These are phyloP conservation scores for Calocera cornea DNA, from an alignment of 768 basidiomycete species.

Conservation along the genomic window DNA sequence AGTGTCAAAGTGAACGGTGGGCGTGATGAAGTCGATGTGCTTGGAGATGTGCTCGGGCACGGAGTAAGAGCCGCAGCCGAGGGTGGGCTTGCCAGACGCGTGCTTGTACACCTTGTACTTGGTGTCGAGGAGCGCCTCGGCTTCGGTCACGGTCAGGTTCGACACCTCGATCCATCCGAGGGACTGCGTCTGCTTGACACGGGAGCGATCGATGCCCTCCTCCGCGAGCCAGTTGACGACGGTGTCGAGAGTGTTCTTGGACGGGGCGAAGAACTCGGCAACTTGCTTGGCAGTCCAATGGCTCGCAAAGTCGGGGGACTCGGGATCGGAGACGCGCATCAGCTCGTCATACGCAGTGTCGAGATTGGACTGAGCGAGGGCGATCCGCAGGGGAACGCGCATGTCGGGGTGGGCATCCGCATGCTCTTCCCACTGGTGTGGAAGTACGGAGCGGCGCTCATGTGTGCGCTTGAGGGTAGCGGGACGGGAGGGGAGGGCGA, in stretches of 20 bases:
- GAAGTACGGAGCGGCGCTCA: not conserved
- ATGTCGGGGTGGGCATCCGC: not conserved
- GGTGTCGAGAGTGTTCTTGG: constrained; percentile 26
- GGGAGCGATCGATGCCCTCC: not conserved
- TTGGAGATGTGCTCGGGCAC: constrained; percentile 27
- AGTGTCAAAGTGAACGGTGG: constrained; percentile 32
- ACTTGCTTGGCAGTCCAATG: not conserved
- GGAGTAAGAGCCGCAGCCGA: constrained; percentile 32
- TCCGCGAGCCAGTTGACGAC: not conserved
- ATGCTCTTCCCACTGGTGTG: constrained; percentile 1
- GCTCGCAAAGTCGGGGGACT: not conserved
- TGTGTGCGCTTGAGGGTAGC: not conserved
- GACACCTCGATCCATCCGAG: constrained; percentile 12
- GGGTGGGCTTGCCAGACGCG: constrained; percentile 25
- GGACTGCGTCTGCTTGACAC: not conserved
- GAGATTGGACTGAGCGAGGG: not conserved
- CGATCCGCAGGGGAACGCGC: not conserved
- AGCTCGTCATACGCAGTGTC: not conserved
- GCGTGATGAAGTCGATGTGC: constrained; percentile 34
- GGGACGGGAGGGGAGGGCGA: not conserved
- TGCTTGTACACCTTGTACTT: constrained; percentile 34
- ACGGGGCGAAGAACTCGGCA: not conserved
- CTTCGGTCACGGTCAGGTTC: constrained; percentile 31
- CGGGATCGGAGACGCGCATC: not conserved
- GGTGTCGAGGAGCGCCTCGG: constrained; percentile 32